Evolutionary conservation across 2,329 filamentous ascomycete species (phyloP).

Genomic region (Botrytis porri): DNA sequence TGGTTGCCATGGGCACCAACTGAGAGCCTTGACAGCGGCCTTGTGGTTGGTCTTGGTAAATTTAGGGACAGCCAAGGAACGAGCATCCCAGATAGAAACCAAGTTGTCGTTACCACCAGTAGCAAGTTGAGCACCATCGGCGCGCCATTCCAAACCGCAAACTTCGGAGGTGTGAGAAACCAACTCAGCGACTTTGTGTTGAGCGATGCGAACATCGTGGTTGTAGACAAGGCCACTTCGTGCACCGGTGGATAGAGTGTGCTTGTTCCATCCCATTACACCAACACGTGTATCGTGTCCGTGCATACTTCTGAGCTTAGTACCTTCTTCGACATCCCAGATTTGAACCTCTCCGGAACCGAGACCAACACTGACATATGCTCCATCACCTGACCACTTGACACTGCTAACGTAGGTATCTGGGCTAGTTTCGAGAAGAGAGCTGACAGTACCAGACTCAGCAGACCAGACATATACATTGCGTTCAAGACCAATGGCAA

Average conservation of each 20-base stretch:
- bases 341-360: conserved; percentile 97
- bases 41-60: conserved; percentile 99
- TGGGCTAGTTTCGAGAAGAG: conserved; percentile 78
- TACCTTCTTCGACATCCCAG: conserved; percentile 94
- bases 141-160: conserved; percentile 95
- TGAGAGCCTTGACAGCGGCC: conserved; percentile 94
- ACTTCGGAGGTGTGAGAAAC: conserved; percentile 97
- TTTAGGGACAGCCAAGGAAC: conserved; percentile 88
- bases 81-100: conserved; percentile 98
- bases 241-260: conserved; percentile 90
- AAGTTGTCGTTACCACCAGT: conserved; percentile 99
- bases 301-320: conserved; percentile 97
- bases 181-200: conserved; percentile 97
- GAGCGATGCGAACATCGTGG: conserved; percentile 94
- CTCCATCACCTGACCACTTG: conserved; percentile 97
- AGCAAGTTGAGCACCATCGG: conserved; percentile 92
- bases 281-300: conserved; percentile 95
- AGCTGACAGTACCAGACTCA: conserved; percentile 84
- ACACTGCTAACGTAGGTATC: conserved; percentile 98
- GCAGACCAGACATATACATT: conserved; percentile 99
- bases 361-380: conserved; percentile 92
- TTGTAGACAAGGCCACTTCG: conserved; percentile 95
- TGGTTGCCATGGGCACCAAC: conserved; percentile 98
- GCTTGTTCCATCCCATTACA: conserved; percentile 99
- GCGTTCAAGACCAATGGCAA: conserved; percentile 94